Percentiles rank a stretch among this genome's conserved stretches.
Evolutionary conservation across 2,329 filamentous ascomycete species (phyloP).

Genomic region (Aspergillus pseudoglaucus): DNA sequence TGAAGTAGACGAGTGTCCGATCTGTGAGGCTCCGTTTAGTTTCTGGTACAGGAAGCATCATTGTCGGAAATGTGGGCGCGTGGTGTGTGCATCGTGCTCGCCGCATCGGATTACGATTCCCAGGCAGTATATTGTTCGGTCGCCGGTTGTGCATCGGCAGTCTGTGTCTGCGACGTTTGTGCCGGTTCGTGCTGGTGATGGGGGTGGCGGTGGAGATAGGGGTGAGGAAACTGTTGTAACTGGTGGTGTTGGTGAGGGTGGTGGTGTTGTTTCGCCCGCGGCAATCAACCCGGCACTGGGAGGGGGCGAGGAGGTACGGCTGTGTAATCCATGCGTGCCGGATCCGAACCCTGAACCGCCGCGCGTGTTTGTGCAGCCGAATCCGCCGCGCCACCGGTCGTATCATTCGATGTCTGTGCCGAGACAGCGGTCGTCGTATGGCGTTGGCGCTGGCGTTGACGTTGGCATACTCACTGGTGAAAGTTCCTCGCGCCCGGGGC

Average conservation of each 20-base stretch:
- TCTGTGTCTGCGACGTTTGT: constrained; percentile 35
- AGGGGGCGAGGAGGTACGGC: constrained; percentile 61
- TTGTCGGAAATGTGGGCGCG: constrained; percentile 90
- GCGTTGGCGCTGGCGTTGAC: constrained; percentile 9
- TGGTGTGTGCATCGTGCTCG: constrained; percentile 84
- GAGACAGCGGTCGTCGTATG: constrained; percentile 4
- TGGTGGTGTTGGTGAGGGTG: constrained; percentile 37
- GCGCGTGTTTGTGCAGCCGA: constrained; percentile 21
- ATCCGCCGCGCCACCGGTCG: constrained; percentile 17
- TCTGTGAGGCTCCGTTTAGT: constrained; percentile 72
- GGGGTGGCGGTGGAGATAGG: not conserved
- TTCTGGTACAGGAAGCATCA: constrained; percentile 89
- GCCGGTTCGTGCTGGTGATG: constrained; percentile 6
- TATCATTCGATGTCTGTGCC: constrained; percentile 21
- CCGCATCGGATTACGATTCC: constrained; percentile 94
- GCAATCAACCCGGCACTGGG: constrained; percentile 47
- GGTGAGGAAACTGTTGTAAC: too few relatives aligned
- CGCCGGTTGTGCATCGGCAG: constrained; percentile 48
- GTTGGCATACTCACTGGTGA: not conserved
- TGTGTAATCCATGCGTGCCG: constrained; percentile 68
- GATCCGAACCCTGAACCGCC: constrained; percentile 59
- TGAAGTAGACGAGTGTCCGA: constrained; percentile 76
- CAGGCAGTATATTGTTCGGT: constrained; percentile 82
- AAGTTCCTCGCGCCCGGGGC: constrained; percentile 13
- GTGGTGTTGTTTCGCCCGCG: constrained; percentile 22